These are phyloP conservation scores for Kalmanozyma brasiliensis DNA, from an alignment of 1,284 basidiomycete genomes.

Conservation along the genomic window DNA sequence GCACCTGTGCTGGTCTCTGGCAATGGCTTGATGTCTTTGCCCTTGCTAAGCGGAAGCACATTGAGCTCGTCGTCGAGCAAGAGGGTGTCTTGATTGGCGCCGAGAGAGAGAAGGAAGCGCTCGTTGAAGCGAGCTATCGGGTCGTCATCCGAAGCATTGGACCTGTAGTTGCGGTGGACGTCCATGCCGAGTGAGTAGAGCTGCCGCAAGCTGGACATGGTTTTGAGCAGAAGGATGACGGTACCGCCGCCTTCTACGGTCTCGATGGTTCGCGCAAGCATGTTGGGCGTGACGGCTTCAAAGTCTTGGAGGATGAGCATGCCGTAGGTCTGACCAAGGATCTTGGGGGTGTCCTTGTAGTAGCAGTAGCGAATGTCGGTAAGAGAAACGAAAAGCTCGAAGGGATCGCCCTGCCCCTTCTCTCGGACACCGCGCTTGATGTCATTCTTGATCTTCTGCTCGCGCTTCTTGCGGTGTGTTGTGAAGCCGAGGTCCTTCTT, in stretches of 20 bases:
- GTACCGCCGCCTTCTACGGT: conserved; percentile 97
- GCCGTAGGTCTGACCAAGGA: conserved; percentile 93
- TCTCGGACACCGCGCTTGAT: conserved; percentile 86
- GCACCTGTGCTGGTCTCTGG: conserved; percentile 71
- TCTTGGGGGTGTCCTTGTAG: conserved; percentile 67
- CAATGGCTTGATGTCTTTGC: conserved; percentile 85
- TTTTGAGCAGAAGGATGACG: conserved; percentile 90
- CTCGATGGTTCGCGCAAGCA: conserved; percentile 95
- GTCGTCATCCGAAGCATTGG: conserved; percentile 82
- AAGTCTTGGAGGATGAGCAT: conserved; percentile 99
- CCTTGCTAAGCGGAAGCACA: conserved; percentile 94
- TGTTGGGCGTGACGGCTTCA: conserved; percentile 96
- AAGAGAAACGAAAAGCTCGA: conserved; percentile 98
- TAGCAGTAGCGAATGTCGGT: conserved; percentile 91
- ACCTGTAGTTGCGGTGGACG: conserved; percentile 79
- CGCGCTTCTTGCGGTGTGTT: conserved; percentile 89
- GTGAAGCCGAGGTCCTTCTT: conserved; percentile 66
- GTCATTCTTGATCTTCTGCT: conserved; percentile 67
- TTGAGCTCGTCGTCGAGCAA: conserved; percentile 98
- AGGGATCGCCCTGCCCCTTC: conserved; percentile 90
- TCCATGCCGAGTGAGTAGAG: conserved; percentile 96
- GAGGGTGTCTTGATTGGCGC: conserved; percentile 85
- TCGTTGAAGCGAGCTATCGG: conserved; percentile 97
- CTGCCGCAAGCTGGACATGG: conserved; percentile 92
- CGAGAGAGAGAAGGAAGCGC: conserved; percentile 79